These are phyloP conservation scores for Fomitopsis schrenkii DNA, from an alignment of 1,284 basidiomycete genomes.

Conservation along the genomic window DNA sequence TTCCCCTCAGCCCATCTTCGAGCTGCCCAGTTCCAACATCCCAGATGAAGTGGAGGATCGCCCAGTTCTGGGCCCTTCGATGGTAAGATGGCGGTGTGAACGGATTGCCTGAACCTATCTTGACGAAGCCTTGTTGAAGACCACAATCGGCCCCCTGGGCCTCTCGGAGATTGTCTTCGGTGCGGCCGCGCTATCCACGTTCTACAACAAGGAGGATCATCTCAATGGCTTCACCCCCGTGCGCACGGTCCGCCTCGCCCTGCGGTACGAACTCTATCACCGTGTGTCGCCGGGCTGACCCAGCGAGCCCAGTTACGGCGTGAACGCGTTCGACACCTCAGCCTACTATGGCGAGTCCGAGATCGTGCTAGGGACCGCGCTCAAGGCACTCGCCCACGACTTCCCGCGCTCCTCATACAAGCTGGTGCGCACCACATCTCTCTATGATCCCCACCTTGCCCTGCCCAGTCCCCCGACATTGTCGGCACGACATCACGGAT, in stretches of 20 bases:
- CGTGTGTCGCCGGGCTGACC: background rate
- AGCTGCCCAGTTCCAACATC: slow-evolving; percentile 37
- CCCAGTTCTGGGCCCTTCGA: slow-evolving; percentile 36
- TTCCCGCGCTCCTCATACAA: slow-evolving; percentile 81
- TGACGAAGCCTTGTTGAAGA: slow-evolving; percentile 8
- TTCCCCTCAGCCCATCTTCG: slow-evolving; percentile 37
- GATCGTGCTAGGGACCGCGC: slow-evolving; percentile 77
- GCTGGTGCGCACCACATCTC: slow-evolving; percentile 44
- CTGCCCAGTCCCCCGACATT: background rate
- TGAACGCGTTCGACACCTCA: slow-evolving; percentile 88
- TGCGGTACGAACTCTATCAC: slow-evolving; percentile 45
- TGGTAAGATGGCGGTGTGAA: slow-evolving; percentile 26
- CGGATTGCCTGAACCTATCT: background rate
- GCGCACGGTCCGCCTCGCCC: slow-evolving; percentile 73
- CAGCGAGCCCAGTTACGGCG: slow-evolving; percentile 64
- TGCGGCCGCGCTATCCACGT: slow-evolving; percentile 68
- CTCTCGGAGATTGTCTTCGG: slow-evolving; percentile 61
- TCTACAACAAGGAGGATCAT: slow-evolving; percentile 68
- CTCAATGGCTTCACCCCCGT: slow-evolving; percentile 59
- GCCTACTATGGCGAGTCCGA: slow-evolving; percentile 91
- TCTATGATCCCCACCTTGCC: background rate
- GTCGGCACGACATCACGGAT: background rate
- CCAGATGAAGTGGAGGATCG: slow-evolving; percentile 49
- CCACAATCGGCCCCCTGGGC: slow-evolving; percentile 27
- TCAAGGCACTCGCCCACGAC: slow-evolving; percentile 59